Evolutionary conservation across 306 rosid species (phyloP), one percentile per base, ranked within the genome.

Genomic region (Carpinus fangiana): DNA sequence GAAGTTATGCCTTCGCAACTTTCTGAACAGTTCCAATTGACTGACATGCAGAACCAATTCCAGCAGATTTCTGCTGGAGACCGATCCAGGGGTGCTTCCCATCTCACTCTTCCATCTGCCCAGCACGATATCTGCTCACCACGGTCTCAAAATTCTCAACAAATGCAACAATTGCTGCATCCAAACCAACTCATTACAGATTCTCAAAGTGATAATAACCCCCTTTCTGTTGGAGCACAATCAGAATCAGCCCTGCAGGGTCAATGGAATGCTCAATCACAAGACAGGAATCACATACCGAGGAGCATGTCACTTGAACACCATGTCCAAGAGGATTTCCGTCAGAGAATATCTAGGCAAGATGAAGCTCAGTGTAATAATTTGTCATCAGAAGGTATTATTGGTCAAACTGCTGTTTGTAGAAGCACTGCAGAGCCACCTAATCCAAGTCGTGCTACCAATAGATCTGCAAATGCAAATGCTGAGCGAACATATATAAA

Each of bases 311-410:
- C 79, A 1, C 79, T 77, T 75, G 90, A 86, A 56, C 90, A 79
- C 68, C 83, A 84, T 78, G 82, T 87, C 65, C 89, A 82, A 55
- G 83, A 82, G 67, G 89, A 87, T 80, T 84, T 89, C 65, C 83
- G 36, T 73, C 88, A 87, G 74, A 84, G 90, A 77, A 77, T 83
- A 64, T 90, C 94, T 9, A 89, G 81, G 55, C 91, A 86, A 75
- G 94, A 87, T 83, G 97, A 86, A 85, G 96, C 93, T 51, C 99
- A 90, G 47, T 88, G 97, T 83, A 92, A 91, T 85, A 91, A 89
- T 83, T 88, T 90, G 73, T 84, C 96, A 21, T 84, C 91, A 26
- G 97, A 90, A 84, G 96, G 87, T 80, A 74, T 83, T 70, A 65
- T 84, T 87, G 83, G 92, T 81, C 98, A 85, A 86, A 73, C 84